A percentile compares a stretch with the other conserved stretches of the same genome.
These are phyloP conservation scores for Biscutella auriculata DNA, from an alignment of 441 rosid genomes.

Conservation along the genomic window DNA sequence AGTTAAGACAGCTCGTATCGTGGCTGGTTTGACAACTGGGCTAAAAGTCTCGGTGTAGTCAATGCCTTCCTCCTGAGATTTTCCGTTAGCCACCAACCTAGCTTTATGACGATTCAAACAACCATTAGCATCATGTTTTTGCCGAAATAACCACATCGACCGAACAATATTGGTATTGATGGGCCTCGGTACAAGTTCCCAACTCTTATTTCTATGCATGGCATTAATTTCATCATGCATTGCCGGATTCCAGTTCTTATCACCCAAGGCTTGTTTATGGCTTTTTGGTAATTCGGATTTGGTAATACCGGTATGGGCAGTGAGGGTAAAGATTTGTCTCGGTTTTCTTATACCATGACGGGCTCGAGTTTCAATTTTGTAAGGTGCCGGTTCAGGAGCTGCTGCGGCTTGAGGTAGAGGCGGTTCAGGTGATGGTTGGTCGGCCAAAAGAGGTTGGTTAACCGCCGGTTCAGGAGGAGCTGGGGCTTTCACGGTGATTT, in stretches of 20 bases:
- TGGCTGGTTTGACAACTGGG: too few species aligned
- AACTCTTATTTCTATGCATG: neutral
- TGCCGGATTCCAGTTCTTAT: neutral
- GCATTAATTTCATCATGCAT: neutral
- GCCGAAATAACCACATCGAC: neutral
- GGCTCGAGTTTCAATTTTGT: neutral
- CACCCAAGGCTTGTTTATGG: neutral
- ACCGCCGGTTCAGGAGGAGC: too few species aligned
- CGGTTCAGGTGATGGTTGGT: too few species aligned
- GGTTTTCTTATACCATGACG: neutral
- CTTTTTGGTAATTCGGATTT: neutral
- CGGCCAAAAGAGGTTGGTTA: too few species aligned
- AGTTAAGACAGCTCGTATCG: too few species aligned
- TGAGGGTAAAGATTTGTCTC: neutral
- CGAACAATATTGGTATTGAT: neutral
- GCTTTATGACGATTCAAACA: neutral
- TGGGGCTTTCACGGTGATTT: too few species aligned
- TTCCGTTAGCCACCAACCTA: neutral
- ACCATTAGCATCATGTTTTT: neutral
- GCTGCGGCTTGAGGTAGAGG: too few species aligned
- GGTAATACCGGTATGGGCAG: too few species aligned
- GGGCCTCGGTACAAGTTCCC: neutral
- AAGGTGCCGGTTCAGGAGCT: too few species aligned
- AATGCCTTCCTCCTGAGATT: too few species aligned
- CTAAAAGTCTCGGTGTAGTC: too few species aligned